Percentiles rank a stretch among this genome's conserved stretches.
Evolutionary conservation across 495 filamentous ascomycete genomes (phyloP).

Genomic region (Penicillium macrosclerotiorum): DNA sequence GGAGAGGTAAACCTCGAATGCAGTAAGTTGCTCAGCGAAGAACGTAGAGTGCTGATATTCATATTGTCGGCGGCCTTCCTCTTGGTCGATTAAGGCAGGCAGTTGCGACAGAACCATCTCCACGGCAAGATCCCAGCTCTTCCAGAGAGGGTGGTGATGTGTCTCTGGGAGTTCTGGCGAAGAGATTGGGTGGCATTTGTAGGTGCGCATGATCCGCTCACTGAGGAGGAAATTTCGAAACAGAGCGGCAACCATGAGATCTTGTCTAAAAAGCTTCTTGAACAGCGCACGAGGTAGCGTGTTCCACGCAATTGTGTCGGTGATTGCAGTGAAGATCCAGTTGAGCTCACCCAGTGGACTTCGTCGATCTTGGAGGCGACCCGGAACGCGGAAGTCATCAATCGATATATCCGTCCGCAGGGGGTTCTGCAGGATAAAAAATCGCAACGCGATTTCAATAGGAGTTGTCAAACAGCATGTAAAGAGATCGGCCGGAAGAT

Average conservation of each 20-base stretch:
- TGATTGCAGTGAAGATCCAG: slow-evolving; percentile 99
- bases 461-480: slow-evolving; percentile 94
- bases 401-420: slow-evolving; percentile 70
- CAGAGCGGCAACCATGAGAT: slow-evolving; percentile 97
- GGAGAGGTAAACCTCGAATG: slow-evolving; percentile 94
- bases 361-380: slow-evolving; percentile 84
- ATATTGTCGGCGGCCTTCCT: slow-evolving; percentile 70
- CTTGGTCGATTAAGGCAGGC: slow-evolving; percentile 72
- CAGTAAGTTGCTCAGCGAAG: slow-evolving; percentile 95
- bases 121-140: slow-evolving; percentile 95
- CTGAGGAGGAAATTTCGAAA: slow-evolving; percentile 95
- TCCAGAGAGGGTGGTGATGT: slow-evolving; percentile 90
- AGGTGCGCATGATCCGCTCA: slow-evolving; percentile 91
- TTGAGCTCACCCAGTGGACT: slow-evolving; percentile 95
- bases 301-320: slow-evolving; percentile 98
- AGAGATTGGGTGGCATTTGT: slow-evolving; percentile 90
- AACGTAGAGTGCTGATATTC: slow-evolving; percentile 94
- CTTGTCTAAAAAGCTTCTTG: slow-evolving; percentile 94
- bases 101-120: slow-evolving; percentile 94
- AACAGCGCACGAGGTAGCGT: slow-evolving; percentile 83
- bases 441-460: slow-evolving; percentile 93
- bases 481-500: slow-evolving; percentile 92
- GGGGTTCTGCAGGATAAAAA: slow-evolving; percentile 91
- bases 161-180: slow-evolving; percentile 87
- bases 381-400: slow-evolving; percentile 76